Conservation (phyloP, 305 asterid species). For the Stenogyne calaminthoides region DNA sequence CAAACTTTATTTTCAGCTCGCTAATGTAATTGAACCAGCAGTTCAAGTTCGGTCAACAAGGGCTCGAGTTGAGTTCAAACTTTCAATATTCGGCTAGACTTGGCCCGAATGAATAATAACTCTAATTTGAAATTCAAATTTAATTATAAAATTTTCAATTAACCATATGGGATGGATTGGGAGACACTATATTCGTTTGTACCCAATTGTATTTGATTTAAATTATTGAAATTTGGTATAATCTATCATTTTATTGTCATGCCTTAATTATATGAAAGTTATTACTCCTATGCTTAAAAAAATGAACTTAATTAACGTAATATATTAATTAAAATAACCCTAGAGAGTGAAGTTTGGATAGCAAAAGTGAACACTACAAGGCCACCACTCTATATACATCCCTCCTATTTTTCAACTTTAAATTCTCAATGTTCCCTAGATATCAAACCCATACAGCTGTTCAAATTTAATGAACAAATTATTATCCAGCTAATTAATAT, state of each 20-base stretch:
- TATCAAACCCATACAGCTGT: conserved; percentile 33
- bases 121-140: background rate
- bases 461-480: background rate
- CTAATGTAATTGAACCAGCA: too few species aligned
- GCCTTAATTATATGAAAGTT: background rate
- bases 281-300: background rate
- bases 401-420: conserved; percentile 8
- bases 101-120: too few species aligned
- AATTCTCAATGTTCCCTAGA: conserved; percentile 26
- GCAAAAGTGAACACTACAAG: conserved; percentile 4
- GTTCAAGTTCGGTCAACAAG: too few species aligned
- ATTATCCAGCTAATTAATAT: background rate
- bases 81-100: background rate
- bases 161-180: background rate
- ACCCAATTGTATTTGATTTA: background rate
- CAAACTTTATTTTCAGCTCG: too few species aligned
- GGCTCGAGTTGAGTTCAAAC: background rate
- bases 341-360: background rate
- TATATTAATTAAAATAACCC: background rate
- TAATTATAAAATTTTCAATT: background rate
- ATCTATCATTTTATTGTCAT: background rate
- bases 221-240: background rate
- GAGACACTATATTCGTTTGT: background rate
- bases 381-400: conserved; percentile 16
- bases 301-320: background rate